phyloP scores from a whole-genome alignment of 129 eudicot species.

The Glebionis coronaria region DNA sequence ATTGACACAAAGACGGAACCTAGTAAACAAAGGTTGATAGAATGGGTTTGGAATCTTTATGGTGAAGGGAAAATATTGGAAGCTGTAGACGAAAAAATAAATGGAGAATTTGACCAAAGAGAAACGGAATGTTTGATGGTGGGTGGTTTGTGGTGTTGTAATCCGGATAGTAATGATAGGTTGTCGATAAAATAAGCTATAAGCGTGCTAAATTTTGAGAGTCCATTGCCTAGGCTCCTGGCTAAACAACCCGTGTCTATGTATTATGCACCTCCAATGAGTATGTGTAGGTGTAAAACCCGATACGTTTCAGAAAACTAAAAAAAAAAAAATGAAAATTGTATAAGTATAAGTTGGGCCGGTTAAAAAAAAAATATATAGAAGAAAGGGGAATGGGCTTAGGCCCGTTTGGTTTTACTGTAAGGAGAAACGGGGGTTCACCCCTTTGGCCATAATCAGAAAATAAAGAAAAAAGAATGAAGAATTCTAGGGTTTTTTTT shows the following conservation, averaged over 20 bases:
- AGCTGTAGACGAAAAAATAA: constrained; percentile 30
- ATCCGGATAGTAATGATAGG: constrained; percentile 35
- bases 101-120: constrained; percentile 11
- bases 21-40: constrained; percentile 33
- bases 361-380: too few relatives aligned
- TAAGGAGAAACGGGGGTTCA: too few relatives aligned
- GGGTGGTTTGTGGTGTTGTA: constrained; percentile 53
- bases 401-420: too few relatives aligned
- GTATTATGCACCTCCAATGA: constrained; percentile 45
- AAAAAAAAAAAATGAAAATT: too few relatives aligned
- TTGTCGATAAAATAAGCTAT: constrained; percentile 53
- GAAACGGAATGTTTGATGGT: constrained; percentile 42
- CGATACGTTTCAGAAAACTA: too few relatives aligned
- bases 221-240: constrained; percentile 41
- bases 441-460: too few relatives aligned
- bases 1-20: constrained; percentile 32
- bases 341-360: too few relatives aligned
- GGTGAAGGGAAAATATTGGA: constrained; percentile 33
- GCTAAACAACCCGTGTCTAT: constrained; percentile 37
- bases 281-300: too few relatives aligned
- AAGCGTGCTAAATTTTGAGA: constrained; percentile 39
- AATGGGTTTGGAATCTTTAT: constrained; percentile 53
- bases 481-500: too few relatives aligned
- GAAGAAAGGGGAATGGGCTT: too few relatives aligned
- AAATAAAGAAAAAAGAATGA: too few relatives aligned